Base-by-base conservation (phyloP, 768 basidiomycete genomes). In the Psilocybe cyanescens region DNA sequence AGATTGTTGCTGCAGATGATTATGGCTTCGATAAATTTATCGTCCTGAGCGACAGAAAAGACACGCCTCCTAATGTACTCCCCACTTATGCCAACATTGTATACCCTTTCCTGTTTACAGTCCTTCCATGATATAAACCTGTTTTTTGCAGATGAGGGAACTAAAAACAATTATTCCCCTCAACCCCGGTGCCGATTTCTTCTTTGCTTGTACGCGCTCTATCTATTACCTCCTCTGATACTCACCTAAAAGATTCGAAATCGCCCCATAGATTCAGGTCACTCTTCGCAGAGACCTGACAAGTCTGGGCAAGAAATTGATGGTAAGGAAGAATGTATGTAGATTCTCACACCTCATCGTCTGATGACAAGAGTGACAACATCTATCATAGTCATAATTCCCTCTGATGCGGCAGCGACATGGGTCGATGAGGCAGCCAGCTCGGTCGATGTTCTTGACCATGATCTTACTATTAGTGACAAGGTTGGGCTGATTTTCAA, bases 261-360 rank as follows among this genome's bases (percentile, higher is more conserved):
- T 14, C 31, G 9, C 35, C 24, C 2, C 24, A 24, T 24, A 67
- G 67, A 63, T 33, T 59, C 64, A 11, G 64, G 67, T 2, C 67
- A 67, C 49, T 65, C 64, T 1, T 41, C 3, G 8, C 67, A 65
- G 31, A 16, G 57, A 14, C 30, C 45, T 4, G 57, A 58, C n/a
- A 6, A 6, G 1, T 45, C 41, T 8, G 50, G 45, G 1, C 58
- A 54, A 1, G 67, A 67, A 39, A 48, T 59, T 33, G 67, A 65
- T 47, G 57, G 60, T 16, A n/a, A 59, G 46, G 62, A 63, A 28
- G 62, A 65, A 50, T 65, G 67, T 67, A 50, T 4, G 62, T 8
- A 9, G 33, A 35, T 4, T 35, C 11, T 8, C 28, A 55, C 31
- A 4, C 4, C 6, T 35, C 33, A 35, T 35, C 33, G 33, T 35